Conservation (phyloP, 257 asterid species). For the Vinca minor region DNA sequence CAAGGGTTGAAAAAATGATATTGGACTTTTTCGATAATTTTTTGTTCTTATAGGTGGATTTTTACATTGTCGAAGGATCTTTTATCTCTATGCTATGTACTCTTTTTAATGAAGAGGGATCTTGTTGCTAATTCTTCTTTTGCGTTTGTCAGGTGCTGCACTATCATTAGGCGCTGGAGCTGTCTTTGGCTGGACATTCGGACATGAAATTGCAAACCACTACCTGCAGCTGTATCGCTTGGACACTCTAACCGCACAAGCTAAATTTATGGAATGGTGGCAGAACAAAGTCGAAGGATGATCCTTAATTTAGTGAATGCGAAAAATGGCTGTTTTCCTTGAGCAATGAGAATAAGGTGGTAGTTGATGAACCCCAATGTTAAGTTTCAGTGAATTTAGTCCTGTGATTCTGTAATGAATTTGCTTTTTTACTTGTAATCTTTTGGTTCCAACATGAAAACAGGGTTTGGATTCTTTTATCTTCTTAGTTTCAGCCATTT, state of each 20-base stretch:
- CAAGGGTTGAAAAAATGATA: neutral
- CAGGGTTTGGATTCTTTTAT: neutral
- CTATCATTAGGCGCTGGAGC: slow-evolving; percentile 76
- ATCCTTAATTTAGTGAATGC: slow-evolving; percentile 10
- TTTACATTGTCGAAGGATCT: neutral
- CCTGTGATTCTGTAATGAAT: neutral
- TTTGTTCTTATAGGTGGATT: neutral
- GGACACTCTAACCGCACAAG: slow-evolving; percentile 70
- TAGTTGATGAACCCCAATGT: neutral
- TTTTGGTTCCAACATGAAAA: neutral
- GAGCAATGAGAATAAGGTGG: slow-evolving; percentile 5
- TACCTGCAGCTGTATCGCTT: slow-evolving; percentile 61
- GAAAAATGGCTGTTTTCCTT: neutral
- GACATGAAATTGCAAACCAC: slow-evolving; percentile 76
- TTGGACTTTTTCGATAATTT: neutral
- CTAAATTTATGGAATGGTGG: slow-evolving; percentile 85
- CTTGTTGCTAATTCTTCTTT: slow-evolving; percentile 2
- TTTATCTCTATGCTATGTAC: neutral
- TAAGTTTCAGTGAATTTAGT: neutral
- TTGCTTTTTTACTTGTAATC: neutral
- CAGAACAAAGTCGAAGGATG: slow-evolving; percentile 54
- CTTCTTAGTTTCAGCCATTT: neutral
- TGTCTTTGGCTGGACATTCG: slow-evolving; percentile 63
- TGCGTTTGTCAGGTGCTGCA: slow-evolving; percentile 47
- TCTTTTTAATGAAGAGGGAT: neutral